Base-by-base conservation (phyloP, 1,139 yeast species). In the Yamadazyma trypodendri region DNA sequence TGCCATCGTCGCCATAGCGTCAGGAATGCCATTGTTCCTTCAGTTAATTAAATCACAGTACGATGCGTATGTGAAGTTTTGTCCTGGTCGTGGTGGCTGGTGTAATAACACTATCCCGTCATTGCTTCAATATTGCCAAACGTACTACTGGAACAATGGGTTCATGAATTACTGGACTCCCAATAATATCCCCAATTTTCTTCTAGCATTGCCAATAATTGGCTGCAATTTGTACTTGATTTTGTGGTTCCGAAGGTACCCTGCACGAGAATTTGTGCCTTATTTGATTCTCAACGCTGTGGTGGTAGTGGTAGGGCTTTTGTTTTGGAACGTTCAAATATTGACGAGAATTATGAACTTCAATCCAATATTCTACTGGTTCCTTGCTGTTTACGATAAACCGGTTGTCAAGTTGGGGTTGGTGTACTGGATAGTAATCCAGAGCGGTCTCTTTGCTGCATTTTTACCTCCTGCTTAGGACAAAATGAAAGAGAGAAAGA, bases 301-400 rank as follows among this genome's bases (percentile, higher is more conserved):
- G 0, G 65, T 82, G 41, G 43, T 81, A 3, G 35, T 77, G 4
- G 65, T 83, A 4, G 79, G 83, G 4, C 36, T 81, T 2, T 62
- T 79, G 35, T 68, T 81, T 46, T 84, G 94, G 78, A 92, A 92
- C 56, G 85, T 84, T 28, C 98, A 92, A 59, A 88, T 90, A 31
- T 68, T 90, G 41, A 87, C 86, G 34, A 70, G 98, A 37, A 75
- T 90, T 4, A 77, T 83, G 7, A 75, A 94, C 7, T 87, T 88
- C 50, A 58, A 85, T 32, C 97, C 97, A 0, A 55, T 85, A 7
- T 74, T 79, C 38, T 75, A 79, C 51, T 87, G 95, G 96, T 84
- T 76, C 46, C 56, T 84, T 24, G 81, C 85, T 1, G 45, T 45
- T 1, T 29, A 21, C 13, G 34, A 48, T 24, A 18, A 39, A 13